Evolutionary conservation across 306 rosid species (phyloP).

Genomic region (Trifolium pratense): DNA sequence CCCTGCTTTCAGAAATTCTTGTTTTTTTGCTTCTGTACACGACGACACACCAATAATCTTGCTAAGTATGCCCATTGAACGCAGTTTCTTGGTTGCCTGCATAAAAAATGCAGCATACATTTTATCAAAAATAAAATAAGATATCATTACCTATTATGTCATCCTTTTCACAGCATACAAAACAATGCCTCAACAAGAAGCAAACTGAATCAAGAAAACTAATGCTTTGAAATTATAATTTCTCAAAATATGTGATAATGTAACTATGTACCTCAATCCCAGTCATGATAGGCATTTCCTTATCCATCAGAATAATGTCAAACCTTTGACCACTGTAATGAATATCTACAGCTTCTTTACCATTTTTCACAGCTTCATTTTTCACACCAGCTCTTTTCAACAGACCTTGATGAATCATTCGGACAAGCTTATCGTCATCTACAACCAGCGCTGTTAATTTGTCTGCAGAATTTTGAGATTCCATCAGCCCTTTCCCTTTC

Average conservation of each 20-base stretch:
- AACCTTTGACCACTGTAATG: conserved; percentile 53
- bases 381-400: conserved; percentile 56
- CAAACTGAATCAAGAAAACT: background rate
- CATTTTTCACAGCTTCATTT: conserved; percentile 56
- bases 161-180: background rate
- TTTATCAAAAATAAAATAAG: no score
- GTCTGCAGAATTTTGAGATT: background rate
- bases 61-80: conserved; percentile 62
- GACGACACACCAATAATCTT: conserved; percentile 69
- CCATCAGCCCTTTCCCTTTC: conserved; percentile 19
- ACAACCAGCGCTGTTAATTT: conserved; percentile 61
- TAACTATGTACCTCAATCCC: conserved; percentile 60
- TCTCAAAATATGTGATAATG: background rate
- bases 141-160: no score
- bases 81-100: conserved; percentile 68
- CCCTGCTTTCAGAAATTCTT: conserved; percentile 67
- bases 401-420: conserved; percentile 52
- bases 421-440: conserved; percentile 53
- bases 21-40: conserved; percentile 17
- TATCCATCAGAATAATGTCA: conserved; percentile 82
- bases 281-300: conserved; percentile 77
- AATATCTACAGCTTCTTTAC: conserved; percentile 77
- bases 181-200: background rate
- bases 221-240: background rate
- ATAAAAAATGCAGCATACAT: background rate